Evolutionary conservation across 345 rosid species (phyloP).

Genomic region (Gossypioides kirkii): DNA sequence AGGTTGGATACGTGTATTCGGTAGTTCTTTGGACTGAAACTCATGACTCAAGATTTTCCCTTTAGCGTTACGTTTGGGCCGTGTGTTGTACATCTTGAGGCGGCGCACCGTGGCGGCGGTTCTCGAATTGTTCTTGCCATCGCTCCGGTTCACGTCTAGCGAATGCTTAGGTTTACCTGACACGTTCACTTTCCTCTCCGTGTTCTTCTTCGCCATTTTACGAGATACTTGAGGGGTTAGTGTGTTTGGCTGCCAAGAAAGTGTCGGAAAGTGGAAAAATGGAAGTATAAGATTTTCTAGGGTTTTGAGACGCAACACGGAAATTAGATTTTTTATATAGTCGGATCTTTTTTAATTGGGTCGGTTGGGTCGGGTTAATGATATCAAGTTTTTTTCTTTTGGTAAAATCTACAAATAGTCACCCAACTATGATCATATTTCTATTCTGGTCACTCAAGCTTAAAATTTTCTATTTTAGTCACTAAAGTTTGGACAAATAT

Average conservation of each 20-base stretch:
- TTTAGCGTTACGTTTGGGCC: conserved; percentile 49
- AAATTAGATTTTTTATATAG: not conserved
- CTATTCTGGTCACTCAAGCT: too few species aligned
- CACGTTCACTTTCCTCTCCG: conserved; percentile 64
- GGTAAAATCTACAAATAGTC: too few species aligned
- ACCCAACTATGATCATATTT: too few species aligned
- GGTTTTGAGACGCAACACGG: not conserved
- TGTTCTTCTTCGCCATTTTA: conserved; percentile 36
- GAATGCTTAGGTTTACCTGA: conserved; percentile 93
- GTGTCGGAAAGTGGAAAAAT: not conserved
- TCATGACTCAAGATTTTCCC: conserved; percentile 66
- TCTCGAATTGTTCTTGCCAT: conserved; percentile 43
- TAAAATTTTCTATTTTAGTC: too few species aligned
- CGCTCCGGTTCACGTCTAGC: conserved; percentile 71
- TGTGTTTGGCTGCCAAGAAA: conserved; percentile 5
- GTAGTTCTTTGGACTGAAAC: conserved; percentile 70
- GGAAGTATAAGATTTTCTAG: conserved; percentile 14
- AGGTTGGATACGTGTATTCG: conserved; percentile 70
- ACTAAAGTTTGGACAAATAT: too few species aligned
- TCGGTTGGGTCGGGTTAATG: not conserved
- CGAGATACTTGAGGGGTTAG: not conserved
- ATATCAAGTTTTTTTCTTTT: too few species aligned
- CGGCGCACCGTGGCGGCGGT: conserved; percentile 77
- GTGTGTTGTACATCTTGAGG: conserved; percentile 73
- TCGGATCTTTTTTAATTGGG: conserved; percentile 3